phyloP scores from a whole-genome alignment of 2,329 filamentous ascomycete species.

The Exophiala lecanii-corni region DNA sequence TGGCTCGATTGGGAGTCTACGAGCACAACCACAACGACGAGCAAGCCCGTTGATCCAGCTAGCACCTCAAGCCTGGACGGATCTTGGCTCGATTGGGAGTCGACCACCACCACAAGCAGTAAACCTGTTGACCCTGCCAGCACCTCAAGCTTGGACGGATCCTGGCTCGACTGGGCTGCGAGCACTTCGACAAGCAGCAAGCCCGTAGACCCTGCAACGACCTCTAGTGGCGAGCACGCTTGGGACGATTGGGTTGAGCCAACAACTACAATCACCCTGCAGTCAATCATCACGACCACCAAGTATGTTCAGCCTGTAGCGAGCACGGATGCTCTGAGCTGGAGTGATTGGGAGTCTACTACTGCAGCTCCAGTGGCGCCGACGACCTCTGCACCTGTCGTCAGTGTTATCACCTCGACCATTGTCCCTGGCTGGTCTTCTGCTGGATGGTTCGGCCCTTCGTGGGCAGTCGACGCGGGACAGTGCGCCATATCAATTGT shows the following conservation, averaged over 20 bases:
- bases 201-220: conserved; percentile 6
- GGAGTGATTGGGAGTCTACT: conserved; percentile 21
- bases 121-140: conserved; percentile 64
- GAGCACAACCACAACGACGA: conserved; percentile 65
- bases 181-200: conserved; percentile 6
- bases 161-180: conserved; percentile 22
- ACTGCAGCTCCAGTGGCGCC: conserved; percentile 18
- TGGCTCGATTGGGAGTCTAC: conserved; percentile 52
- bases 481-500: conserved; percentile 19
- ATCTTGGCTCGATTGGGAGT: conserved; percentile 60
- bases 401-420: conserved; percentile 14
- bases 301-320: conserved; percentile 68
- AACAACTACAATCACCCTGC: conserved; percentile 56
- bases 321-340: conserved; percentile 34
- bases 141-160: conserved; percentile 33
- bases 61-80: conserved; percentile 51
- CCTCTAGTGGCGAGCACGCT: conserved; percentile 43
- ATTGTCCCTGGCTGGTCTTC: conserved; percentile 8
- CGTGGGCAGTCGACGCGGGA: conserved; percentile 4
- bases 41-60: conserved; percentile 42
- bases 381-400: conserved; percentile 18
- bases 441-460: conserved; percentile 7
- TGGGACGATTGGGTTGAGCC: conserved; percentile 47
- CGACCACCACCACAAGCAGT: conserved; percentile 63
- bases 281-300: conserved; percentile 63